These are phyloP conservation scores for Phytophthora citrophthora DNA, from an alignment of 352 stramenopile species.

Conservation along the genomic window DNA sequence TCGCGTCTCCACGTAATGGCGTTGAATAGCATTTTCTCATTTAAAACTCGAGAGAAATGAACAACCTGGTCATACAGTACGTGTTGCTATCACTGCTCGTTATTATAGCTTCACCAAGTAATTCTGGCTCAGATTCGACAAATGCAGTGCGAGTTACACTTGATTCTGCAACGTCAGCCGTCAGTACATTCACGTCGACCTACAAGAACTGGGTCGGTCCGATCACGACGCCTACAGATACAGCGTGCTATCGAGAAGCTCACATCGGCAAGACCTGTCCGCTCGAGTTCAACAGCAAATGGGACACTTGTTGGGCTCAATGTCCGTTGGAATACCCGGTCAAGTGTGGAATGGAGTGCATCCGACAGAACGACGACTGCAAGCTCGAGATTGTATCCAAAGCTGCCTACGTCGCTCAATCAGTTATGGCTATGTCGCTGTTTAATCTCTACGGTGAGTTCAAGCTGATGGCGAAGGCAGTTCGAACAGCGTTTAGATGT, in stretches of 20 bases:
- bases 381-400: constrained; percentile 40
- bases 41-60: neutral
- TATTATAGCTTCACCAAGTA: neutral
- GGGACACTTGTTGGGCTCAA: constrained; percentile 46
- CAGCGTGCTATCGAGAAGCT: constrained; percentile 38
- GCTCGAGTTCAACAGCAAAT: constrained; percentile 36
- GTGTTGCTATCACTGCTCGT: constrained; percentile 6
- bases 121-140: neutral
- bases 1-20: neutral
- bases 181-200: constrained; percentile 20
- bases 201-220: constrained; percentile 25
- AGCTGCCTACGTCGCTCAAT: constrained; percentile 31
- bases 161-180: constrained; percentile 1
- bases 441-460: constrained; percentile 40
- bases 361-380: constrained; percentile 47
- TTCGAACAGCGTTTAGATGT: constrained; percentile 27
- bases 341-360: constrained; percentile 54
- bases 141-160: constrained; percentile 1
- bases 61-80: neutral
- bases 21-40: neutral
- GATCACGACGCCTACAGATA: constrained; percentile 11
- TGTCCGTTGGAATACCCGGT: constrained; percentile 54
- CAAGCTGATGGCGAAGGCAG: constrained; percentile 8
- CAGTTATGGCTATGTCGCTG: constrained; percentile 29
- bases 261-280: constrained; percentile 28